These are phyloP conservation scores for Xylaria sp. DNA, from an alignment of 2,329 filamentous ascomycete species.

Conservation along the genomic window DNA sequence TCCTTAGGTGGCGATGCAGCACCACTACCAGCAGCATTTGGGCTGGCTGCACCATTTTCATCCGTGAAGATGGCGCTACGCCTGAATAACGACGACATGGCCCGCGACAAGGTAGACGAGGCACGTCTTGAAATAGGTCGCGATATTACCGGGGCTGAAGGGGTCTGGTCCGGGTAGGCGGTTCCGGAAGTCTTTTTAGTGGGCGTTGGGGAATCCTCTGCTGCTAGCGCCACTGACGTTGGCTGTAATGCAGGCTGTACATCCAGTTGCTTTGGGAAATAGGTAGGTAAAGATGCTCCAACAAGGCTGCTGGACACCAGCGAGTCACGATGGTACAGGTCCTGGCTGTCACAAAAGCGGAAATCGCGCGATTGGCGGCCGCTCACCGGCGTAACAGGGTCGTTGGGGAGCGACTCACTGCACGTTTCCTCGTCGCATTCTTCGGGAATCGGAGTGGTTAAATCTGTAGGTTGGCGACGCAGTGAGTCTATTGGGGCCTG, in stretches of 20 bases:
- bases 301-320: slow-evolving; percentile 42
- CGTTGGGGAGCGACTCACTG: slow-evolving; percentile 66
- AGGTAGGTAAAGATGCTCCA: slow-evolving; percentile 35
- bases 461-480: slow-evolving; percentile 61
- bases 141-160: slow-evolving; percentile 33
- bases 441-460: slow-evolving; percentile 65
- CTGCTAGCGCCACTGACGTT: slow-evolving; percentile 26
- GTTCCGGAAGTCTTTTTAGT: slow-evolving; percentile 34
- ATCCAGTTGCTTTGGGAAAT: slow-evolving; percentile 39
- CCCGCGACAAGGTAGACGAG: slow-evolving; percentile 43
- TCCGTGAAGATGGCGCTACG: slow-evolving; percentile 46
- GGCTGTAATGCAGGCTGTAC: slow-evolving; percentile 30
- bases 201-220: slow-evolving; percentile 23
- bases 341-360: slow-evolving; percentile 55
- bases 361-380: slow-evolving; percentile 67
- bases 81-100: slow-evolving; percentile 47
- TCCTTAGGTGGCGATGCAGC: slow-evolving; percentile 41
- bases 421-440: slow-evolving; percentile 68
- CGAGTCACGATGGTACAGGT: slow-evolving; percentile 48
- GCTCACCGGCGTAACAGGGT: slow-evolving; percentile 71
- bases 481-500: slow-evolving; percentile 52
- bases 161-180: slow-evolving; percentile 33
- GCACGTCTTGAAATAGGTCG: slow-evolving; percentile 40
- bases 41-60: slow-evolving; percentile 37
- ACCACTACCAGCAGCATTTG: slow-evolving; percentile 26